phyloP scores from a whole-genome alignment of 164 flowering plant genomes.

The Sedum album region DNA sequence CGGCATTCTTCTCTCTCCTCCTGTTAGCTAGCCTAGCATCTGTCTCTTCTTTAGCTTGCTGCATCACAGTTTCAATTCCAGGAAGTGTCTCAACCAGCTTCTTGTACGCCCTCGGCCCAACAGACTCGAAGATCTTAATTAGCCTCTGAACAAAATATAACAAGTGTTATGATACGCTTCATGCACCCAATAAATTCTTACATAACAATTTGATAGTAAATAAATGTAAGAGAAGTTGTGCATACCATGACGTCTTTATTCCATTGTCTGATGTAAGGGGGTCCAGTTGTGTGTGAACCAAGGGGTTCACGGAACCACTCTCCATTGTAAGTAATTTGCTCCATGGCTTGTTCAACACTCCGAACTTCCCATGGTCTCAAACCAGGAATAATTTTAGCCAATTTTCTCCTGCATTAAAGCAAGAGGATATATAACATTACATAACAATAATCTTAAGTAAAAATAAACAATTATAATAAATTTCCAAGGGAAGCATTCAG shows the following conservation, averaged over 20 bases:
- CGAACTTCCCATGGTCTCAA: slow-evolving; percentile 96
- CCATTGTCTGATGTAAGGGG: slow-evolving; percentile 66
- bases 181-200: background rate
- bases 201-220: no score
- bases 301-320: slow-evolving; percentile 89
- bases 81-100: slow-evolving; percentile 36
- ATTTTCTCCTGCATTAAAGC: slow-evolving; percentile 35
- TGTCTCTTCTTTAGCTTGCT: slow-evolving; percentile 28
- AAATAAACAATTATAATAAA: background rate
- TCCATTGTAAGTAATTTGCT: slow-evolving; percentile 65
- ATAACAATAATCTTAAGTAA: background rate
- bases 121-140: slow-evolving; percentile 21
- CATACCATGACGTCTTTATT: slow-evolving; percentile 60
- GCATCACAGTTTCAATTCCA: slow-evolving; percentile 40
- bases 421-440: slow-evolving; percentile 2
- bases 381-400: slow-evolving; percentile 62
- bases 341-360: slow-evolving; percentile 92
- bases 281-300: slow-evolving; percentile 72
- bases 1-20: slow-evolving; percentile 23
- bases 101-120: slow-evolving; percentile 26
- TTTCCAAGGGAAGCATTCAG: background rate
- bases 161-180: background rate
- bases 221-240: background rate
- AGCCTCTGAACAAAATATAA: slow-evolving; percentile 37
- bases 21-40: slow-evolving; percentile 20